Evolutionary conservation across 148 eudicot genomes (phyloP).

Genomic region (Chenopodium suecicum): DNA sequence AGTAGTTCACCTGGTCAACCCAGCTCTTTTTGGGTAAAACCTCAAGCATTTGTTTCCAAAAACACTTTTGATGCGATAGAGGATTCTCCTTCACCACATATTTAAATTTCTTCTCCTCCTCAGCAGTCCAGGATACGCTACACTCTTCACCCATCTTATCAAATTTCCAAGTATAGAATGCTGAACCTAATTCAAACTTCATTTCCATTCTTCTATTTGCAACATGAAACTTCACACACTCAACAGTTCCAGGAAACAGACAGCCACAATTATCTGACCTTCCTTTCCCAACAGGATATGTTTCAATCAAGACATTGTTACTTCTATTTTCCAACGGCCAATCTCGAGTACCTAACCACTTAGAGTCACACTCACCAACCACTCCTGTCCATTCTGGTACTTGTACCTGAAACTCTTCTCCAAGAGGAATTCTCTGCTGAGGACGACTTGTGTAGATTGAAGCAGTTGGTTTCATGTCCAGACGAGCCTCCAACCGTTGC

Average conservation of each 20-base stretch:
- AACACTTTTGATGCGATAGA: conserved; percentile 40
- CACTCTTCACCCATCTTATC: conserved; percentile 77
- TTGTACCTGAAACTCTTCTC: conserved; percentile 58
- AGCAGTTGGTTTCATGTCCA: conserved; percentile 34
- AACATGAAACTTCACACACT: conserved; percentile 67
- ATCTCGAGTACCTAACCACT: conserved; percentile 61
- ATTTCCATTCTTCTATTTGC: conserved; percentile 49
- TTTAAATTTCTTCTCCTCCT: conserved; percentile 56
- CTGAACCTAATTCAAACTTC: conserved; percentile 65
- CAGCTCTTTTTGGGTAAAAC: conserved; percentile 46
- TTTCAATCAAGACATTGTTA: conserved; percentile 34
- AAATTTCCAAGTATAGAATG: conserved; percentile 62
- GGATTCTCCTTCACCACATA: conserved; percentile 56
- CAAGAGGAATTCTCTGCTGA: conserved; percentile 52
- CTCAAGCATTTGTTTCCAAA: conserved; percentile 55
- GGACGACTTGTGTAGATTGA: conserved; percentile 30
- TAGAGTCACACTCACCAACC: conserved; percentile 45
- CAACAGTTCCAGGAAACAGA: conserved; percentile 48
- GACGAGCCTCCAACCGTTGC: conserved; percentile 30
- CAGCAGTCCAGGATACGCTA: conserved; percentile 58
- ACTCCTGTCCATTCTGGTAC: conserved; percentile 61
- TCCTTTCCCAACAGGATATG: conserved; percentile 68
- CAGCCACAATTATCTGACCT: conserved; percentile 67
- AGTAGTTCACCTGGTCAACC: conserved; percentile 72
- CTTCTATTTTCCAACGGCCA: conserved; percentile 63